These are phyloP conservation scores for Russula sp. DNA, from an alignment of 768 basidiomycete genomes.

Conservation along the genomic window DNA sequence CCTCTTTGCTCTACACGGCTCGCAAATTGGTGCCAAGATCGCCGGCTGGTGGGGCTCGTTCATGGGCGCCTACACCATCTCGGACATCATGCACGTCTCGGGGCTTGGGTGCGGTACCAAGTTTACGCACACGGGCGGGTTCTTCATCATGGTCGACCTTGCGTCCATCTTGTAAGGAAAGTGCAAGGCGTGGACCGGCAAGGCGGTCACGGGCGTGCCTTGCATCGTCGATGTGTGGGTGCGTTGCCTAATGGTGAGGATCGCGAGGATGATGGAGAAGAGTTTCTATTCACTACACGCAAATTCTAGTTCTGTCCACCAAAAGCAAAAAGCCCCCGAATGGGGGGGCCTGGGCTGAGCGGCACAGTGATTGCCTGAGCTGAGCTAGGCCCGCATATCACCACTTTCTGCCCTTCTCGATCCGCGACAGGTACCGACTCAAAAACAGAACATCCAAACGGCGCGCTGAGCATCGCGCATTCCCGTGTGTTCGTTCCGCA, in stretches of 20 bases:
- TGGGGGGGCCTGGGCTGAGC: no score
- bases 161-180: conserved; percentile 43
- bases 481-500: conserved; percentile 37
- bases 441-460: conserved; percentile 45
- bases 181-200: conserved; percentile 41
- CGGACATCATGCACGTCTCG: conserved; percentile 56
- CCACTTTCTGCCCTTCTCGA: no score
- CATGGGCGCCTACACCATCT: conserved; percentile 53
- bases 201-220: conserved; percentile 38
- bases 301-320: not conserved
- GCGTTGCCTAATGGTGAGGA: no score
- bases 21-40: conserved; percentile 29
- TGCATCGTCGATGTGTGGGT: conserved; percentile 33
- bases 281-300: no score
- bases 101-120: conserved; percentile 53
- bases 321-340: no score
- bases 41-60: conserved; percentile 45
- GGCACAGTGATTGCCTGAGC: no score
- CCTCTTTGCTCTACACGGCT: conserved; percentile 29
- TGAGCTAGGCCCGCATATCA: no score
- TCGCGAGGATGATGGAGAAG: no score
- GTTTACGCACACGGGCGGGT: conserved; percentile 37
- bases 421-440: conserved; percentile 41
- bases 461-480: conserved; percentile 42
- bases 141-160: conserved; percentile 53